A percentile compares a stretch with the other conserved stretches of the same genome.
Evolutionary conservation across 139 green algal genomes (phyloP).

Genomic region (Coccomyxa sp.): DNA sequence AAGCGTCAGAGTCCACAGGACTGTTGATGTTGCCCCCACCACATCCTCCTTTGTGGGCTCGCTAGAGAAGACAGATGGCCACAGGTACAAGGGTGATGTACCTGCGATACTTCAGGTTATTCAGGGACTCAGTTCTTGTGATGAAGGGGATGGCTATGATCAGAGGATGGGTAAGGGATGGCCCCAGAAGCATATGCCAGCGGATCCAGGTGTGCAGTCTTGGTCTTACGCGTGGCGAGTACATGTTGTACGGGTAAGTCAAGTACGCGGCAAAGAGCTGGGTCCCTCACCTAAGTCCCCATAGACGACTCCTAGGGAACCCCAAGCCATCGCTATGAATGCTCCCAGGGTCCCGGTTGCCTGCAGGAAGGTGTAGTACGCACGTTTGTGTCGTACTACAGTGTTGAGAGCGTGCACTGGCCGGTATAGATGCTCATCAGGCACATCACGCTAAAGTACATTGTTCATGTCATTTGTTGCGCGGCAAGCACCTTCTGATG

Average conservation of each 20-base stretch:
- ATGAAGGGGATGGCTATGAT: background rate
- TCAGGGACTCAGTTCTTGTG: background rate
- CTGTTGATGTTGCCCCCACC: background rate
- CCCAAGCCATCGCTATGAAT: background rate
- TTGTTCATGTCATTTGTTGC: background rate
- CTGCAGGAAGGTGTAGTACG: background rate
- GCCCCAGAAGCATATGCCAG: background rate
- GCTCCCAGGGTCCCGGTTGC: background rate
- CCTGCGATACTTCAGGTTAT: too few relatives aligned
- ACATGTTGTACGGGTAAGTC: background rate
- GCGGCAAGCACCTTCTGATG: background rate
- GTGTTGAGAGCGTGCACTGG: background rate
- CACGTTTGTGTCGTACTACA: background rate
- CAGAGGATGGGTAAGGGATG: background rate
- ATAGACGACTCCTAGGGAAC: background rate
- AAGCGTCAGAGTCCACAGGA: conserved; percentile 14
- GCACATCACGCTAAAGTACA: background rate
- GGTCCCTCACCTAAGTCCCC: background rate
- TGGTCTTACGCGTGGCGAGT: background rate
- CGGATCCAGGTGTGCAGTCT: background rate
- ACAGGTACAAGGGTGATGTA: conserved; percentile 14
- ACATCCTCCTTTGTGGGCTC: conserved; percentile 3
- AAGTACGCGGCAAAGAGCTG: background rate
- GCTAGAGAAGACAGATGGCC: conserved; percentile 1
- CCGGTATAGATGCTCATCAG: background rate